Evolutionary conservation across 495 filamentous ascomycete genomes (phyloP).

Genomic region (Hyaloscypha hepaticicola): DNA sequence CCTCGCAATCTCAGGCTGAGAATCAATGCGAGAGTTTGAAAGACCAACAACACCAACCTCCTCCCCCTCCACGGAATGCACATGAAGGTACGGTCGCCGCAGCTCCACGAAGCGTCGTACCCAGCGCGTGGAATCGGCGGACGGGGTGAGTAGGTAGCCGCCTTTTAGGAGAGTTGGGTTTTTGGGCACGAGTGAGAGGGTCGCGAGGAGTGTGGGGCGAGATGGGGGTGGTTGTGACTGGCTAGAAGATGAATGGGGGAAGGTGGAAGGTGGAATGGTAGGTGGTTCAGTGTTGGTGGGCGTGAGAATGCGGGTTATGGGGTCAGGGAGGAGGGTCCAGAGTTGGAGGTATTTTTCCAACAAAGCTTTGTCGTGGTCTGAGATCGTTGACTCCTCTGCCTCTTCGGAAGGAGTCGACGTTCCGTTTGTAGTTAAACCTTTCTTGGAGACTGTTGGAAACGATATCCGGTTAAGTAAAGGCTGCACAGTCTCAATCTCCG

Average conservation of each 20-base stretch:
- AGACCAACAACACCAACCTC: constrained; percentile 88
- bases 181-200: constrained; percentile 69
- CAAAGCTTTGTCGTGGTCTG: constrained; percentile 54
- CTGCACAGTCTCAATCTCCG: constrained; percentile 79
- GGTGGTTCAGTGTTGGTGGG: constrained; percentile 78
- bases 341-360: constrained; percentile 71
- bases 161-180: constrained; percentile 74
- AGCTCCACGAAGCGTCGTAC: constrained; percentile 90
- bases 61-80: constrained; percentile 83
- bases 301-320: constrained; percentile 67
- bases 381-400: constrained; percentile 43
- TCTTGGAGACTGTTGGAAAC: constrained; percentile 32
- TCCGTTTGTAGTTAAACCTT: background rate
- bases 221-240: constrained; percentile 29
- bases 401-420: constrained; percentile 8
- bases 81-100: constrained; percentile 85
- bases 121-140: constrained; percentile 74
- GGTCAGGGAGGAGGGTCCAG: constrained; percentile 77
- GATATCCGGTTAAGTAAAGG: constrained; percentile 55
- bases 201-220: constrained; percentile 60
- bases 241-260: constrained; percentile 31
- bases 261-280: constrained; percentile 34
- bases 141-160: constrained; percentile 80
- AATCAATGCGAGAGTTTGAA: constrained; percentile 79
- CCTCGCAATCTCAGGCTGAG: constrained; percentile 79